Base-by-base conservation (phyloP, 306 rosid genomes). In the Quercus variabilis region DNA sequence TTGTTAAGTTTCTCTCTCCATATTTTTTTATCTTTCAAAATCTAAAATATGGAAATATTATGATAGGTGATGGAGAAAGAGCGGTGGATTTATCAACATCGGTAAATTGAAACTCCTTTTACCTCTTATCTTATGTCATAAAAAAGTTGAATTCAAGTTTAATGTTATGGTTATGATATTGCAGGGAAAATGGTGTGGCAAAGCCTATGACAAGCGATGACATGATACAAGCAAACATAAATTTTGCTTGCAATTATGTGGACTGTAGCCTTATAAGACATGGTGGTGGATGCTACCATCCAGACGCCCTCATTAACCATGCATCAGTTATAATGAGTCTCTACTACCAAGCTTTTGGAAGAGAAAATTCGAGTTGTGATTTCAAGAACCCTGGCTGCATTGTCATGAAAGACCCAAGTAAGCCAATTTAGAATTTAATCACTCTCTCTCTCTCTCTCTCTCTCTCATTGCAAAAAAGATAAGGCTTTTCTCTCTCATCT, bases 251-350 rank as follows among this genome's bases (percentile, higher is more conserved):
- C 57, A 78, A 25, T n/a, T 51, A 60, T 14, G 81, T 81, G 11
- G 77, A 81, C 12, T 81, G 81, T 8, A 70, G 77, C 80, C 18
- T 54, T 17, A 60, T 70, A 69, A 71, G 15, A 12, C 1, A 3
- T 17, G 71, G 76, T 6, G 83, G 83, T 28, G 15, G 54, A 14
- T 83, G 86, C 31, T 74, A 23, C 13, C 49, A 35, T 3, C 86
- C 83, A 46, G 38, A 23, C 17, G 52, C 35, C 18, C 18, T 70
- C 17, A n/a, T 14, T 0, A 84, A 41, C 59, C 84, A 85, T 73
- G 92, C 94, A 74, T 84, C 90, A 23, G 77, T 64, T 77, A 83
- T 71, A 17, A 86, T 88, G 92, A 88, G 85, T 78, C 82, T 74
- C 60, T 88, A 74, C 78, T 85, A 81, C 78, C 82, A 55, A 3